A percentile compares a stretch with the other conserved stretches of the same genome.
Conservation (phyloP, 73 alveolate genomes). For the Paramecium sexaurelia region DNA sequence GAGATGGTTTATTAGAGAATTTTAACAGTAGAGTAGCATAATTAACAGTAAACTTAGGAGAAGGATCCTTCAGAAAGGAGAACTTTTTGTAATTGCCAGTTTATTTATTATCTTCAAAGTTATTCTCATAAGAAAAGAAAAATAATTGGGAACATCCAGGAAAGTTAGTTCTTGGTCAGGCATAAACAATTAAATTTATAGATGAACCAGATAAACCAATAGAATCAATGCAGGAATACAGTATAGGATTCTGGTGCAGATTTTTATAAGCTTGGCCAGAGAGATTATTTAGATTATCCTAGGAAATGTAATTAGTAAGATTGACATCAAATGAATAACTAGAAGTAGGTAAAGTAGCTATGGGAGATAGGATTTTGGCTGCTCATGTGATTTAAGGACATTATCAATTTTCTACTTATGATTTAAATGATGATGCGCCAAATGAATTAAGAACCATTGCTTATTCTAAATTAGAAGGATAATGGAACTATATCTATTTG, state of each 20-base stretch:
- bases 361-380: conserved; percentile 51
- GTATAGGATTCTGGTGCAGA: conserved; percentile 42
- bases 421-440: conserved; percentile 34
- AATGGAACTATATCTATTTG: conserved; percentile 39
- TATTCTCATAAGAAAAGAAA: not conserved
- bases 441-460: not conserved
- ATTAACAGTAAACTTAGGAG: conserved; percentile 17
- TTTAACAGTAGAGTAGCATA: conserved; percentile 17
- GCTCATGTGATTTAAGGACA: not conserved
- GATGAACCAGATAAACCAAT: conserved; percentile 36
- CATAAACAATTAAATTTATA: not conserved
- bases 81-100: conserved; percentile 19
- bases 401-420: conserved; percentile 46
- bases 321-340: not conserved
- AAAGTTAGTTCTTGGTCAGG: not conserved
- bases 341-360: not conserved
- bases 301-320: conserved; percentile 40
- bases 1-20: not conserved
- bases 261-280: not conserved
- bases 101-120: not conserved
- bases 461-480: conserved; percentile 10
- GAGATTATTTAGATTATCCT: not conserved
- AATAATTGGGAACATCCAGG: not conserved
- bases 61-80: not conserved
- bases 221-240: not conserved